These are phyloP conservation scores for Termitomyces sp. DNA, from an alignment of 768 basidiomycete species.

Conservation along the genomic window DNA sequence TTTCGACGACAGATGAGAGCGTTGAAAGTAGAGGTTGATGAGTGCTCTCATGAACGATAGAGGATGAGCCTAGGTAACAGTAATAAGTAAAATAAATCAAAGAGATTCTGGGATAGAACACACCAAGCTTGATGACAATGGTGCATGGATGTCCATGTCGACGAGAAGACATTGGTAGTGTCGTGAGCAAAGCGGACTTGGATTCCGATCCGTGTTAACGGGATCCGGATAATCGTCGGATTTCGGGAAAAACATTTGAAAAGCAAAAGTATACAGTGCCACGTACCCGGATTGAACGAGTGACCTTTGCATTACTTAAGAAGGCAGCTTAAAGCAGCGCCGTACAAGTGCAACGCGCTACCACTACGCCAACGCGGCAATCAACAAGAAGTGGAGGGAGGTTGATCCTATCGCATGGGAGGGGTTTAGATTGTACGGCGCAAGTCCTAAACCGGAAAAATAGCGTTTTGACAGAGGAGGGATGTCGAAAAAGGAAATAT, in stretches of 20 bases:
- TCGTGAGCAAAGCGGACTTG: background rate
- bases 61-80: constrained; percentile 70
- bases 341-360: background rate
- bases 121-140: constrained; percentile 85
- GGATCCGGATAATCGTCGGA: background rate
- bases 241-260: background rate
- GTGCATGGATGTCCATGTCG: constrained; percentile 41
- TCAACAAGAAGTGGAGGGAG: too few relatives aligned
- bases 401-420: too few relatives aligned
- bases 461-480: background rate
- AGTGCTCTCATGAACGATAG: constrained; percentile 92
- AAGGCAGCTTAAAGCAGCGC: too few relatives aligned
- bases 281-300: constrained; percentile 10
- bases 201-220: background rate
- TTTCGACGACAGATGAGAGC: constrained; percentile 89
- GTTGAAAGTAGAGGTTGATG: constrained; percentile 89
- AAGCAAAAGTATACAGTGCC: background rate
- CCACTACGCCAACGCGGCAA: constrained; percentile 1
- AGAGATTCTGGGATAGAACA: constrained; percentile 7
- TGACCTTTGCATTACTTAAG: constrained; percentile 2
- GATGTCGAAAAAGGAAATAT: too few relatives aligned
- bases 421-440: background rate
- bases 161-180: constrained; percentile 14
- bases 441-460: background rate
- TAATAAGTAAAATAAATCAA: background rate